Evolutionary conservation across 1,284 basidiomycete genomes (phyloP).

Genomic region (Fomitopsis betulina): DNA sequence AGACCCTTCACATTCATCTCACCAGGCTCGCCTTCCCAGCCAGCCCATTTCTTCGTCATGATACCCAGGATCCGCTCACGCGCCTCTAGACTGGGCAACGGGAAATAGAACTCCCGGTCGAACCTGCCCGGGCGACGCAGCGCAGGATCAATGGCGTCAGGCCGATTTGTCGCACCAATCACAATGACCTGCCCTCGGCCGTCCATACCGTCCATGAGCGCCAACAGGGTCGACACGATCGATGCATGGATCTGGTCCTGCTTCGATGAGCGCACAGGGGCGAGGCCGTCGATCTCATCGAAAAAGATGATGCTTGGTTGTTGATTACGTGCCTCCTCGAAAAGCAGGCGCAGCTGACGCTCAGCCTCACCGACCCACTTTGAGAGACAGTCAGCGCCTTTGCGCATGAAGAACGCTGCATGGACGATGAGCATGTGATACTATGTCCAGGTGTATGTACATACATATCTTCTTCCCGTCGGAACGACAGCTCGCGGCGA

Average conservation of each 20-base stretch:
- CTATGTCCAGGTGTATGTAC: constrained; percentile 25
- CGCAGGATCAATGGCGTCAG: constrained; percentile 96
- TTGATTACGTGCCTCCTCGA: constrained; percentile 91
- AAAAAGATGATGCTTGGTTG: constrained; percentile 98
- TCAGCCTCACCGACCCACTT: constrained; percentile 99
- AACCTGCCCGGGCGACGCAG: constrained; percentile 93
- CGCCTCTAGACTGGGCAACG: constrained; percentile 82
- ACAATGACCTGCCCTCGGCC: constrained; percentile 97
- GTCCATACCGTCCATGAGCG: constrained; percentile 99
- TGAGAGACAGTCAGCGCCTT: constrained; percentile 96
- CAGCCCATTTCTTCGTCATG: constrained; percentile 90
- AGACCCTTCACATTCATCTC: constrained; percentile 64
- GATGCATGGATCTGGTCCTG: constrained; percentile 99
- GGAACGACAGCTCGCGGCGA: constrained; percentile 90
- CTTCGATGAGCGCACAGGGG: constrained; percentile 95
- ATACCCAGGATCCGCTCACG: constrained; percentile 88
- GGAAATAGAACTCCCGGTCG: constrained; percentile 98
- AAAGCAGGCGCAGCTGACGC: constrained; percentile 90
- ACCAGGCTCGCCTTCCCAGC: constrained; percentile 64
- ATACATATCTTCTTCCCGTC: constrained; percentile 88
- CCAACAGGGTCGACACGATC: constrained; percentile 93
- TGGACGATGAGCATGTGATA: neutral
- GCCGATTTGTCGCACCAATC: constrained; percentile 96
- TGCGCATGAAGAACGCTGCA: constrained; percentile 98
- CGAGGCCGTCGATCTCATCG: constrained; percentile 98